These are phyloP conservation scores for Saccharomyces eubayanus DNA, from an alignment of 805 yeast genomes.

Conservation along the genomic window DNA sequence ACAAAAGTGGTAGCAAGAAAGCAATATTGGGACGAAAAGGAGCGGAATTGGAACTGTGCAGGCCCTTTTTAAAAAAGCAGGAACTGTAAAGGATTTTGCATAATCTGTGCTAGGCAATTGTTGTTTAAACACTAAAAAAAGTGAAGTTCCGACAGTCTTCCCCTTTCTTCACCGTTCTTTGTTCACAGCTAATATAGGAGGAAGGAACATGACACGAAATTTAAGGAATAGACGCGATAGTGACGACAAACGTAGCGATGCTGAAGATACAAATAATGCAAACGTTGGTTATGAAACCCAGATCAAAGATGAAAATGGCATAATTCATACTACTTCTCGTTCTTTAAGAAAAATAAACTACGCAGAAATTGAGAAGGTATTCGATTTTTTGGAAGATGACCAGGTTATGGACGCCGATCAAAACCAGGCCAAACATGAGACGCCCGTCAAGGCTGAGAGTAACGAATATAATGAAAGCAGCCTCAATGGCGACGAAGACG, in stretches of 20 bases:
- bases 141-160: not conserved
- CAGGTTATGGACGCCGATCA: constrained; percentile 6
- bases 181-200: not conserved
- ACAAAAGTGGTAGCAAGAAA: not conserved
- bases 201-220: constrained; percentile 8
- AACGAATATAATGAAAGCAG: constrained; percentile 5
- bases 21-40: not conserved
- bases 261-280: constrained; percentile 10
- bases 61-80: not conserved
- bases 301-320: constrained; percentile 24
- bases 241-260: constrained; percentile 10
- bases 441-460: constrained; percentile 2
- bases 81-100: not conserved
- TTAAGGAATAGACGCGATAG: constrained; percentile 12
- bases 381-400: constrained; percentile 25
- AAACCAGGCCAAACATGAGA: constrained; percentile 5
- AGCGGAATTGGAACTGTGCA: not conserved
- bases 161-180: not conserved
- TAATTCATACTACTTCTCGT: constrained; percentile 26
- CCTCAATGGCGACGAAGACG: constrained; percentile 8
- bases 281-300: constrained; percentile 7
- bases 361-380: constrained; percentile 30
- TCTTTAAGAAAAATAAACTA: constrained; percentile 31
- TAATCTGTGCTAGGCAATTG: not conserved
- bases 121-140: not conserved